Evolutionary conservation across 345 rosid species (phyloP).

Genomic region (Alliaria petiolata): DNA sequence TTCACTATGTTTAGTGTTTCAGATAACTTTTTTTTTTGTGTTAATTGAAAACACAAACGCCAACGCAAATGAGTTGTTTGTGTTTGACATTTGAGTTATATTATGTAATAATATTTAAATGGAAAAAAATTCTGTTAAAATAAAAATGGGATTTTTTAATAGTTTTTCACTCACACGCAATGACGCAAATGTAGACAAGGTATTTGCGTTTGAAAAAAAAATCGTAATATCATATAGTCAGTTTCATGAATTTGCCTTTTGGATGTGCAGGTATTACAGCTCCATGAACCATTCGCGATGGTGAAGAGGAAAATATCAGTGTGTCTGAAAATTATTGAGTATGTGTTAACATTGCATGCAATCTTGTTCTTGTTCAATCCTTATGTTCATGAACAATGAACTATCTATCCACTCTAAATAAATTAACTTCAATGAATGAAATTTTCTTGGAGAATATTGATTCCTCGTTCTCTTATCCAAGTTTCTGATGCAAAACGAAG

Average conservation of each 20-base stretch:
- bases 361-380: not conserved
- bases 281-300: not conserved
- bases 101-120: not conserved
- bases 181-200: too few relatives aligned
- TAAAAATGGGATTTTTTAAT: not conserved
- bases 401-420: not conserved
- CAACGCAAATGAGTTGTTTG: too few relatives aligned
- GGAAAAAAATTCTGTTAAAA: too few relatives aligned
- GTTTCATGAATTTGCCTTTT: not conserved
- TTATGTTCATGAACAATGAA: not conserved
- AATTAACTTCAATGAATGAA: not conserved
- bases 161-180: too few relatives aligned
- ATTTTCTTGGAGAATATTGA: not conserved
- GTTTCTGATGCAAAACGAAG: not conserved
- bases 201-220: too few relatives aligned
- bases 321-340: not conserved
- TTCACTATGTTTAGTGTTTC: too few relatives aligned
- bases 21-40: too few relatives aligned
- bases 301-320: not conserved
- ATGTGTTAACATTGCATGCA: not conserved
- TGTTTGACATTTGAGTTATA: too few relatives aligned
- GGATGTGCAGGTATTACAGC: conserved; percentile 2
- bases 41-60: too few relatives aligned
- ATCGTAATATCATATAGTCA: not conserved
- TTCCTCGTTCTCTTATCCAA: not conserved